Conservation (phyloP, 345 rosid species). For the Zanthoxylum bungeanum region DNA sequence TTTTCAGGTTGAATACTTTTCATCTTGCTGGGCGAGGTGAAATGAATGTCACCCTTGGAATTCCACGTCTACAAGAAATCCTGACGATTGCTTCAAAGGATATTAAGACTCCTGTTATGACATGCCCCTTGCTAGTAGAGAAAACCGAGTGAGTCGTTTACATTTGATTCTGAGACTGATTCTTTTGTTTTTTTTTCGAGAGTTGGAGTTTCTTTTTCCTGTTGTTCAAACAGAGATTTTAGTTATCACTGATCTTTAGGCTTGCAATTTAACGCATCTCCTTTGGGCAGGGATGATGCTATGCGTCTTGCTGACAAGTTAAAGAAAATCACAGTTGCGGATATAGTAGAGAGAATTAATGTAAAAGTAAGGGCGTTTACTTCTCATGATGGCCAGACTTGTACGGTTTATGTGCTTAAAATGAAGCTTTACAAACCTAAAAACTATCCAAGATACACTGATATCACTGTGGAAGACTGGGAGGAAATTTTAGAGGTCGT, state of each 20-base stretch:
- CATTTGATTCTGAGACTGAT: background rate
- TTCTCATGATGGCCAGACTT: constrained; percentile 29
- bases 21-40: constrained; percentile 99
- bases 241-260: no score
- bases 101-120: constrained; percentile 90
- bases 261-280: constrained; percentile 11
- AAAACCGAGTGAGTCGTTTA: constrained; percentile 57
- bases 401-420: constrained; percentile 75
- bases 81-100: constrained; percentile 82
- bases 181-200: background rate
- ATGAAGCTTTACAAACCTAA: constrained; percentile 66
- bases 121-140: constrained; percentile 73
- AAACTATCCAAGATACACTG: constrained; percentile 47
- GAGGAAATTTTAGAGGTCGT: constrained; percentile 44
- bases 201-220: background rate
- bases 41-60: constrained; percentile 97
- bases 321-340: constrained; percentile 79
- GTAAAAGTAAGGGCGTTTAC: constrained; percentile 58
- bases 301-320: constrained; percentile 61
- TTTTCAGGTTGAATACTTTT: constrained; percentile 85
- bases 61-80: constrained; percentile 95
- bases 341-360: constrained; percentile 64
- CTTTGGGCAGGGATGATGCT: constrained; percentile 68
- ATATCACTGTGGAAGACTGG: constrained; percentile 57
- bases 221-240: no score